Evolutionary conservation across 1,284 basidiomycete genomes (phyloP).

Genomic region (Psilocybe mexicana): DNA sequence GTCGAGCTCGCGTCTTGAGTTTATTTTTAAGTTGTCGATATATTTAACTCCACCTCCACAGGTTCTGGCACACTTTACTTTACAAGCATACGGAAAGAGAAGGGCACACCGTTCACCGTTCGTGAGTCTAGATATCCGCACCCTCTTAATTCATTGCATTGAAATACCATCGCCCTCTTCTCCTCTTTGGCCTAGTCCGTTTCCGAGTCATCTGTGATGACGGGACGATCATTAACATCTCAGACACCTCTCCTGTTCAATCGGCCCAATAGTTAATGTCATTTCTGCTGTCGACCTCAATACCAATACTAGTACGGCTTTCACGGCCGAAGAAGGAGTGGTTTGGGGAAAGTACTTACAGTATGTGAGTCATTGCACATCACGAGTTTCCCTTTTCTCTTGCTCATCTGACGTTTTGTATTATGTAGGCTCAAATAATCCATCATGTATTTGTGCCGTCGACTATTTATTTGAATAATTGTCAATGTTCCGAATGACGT

Average conservation of each 20-base stretch:
- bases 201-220: conserved; percentile 72
- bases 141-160: not conserved
- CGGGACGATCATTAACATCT: conserved; percentile 50
- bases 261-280: too few species aligned
- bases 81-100: conserved; percentile 76
- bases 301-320: too few species aligned
- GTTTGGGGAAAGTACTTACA: too few species aligned
- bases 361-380: too few species aligned
- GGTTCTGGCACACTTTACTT: conserved; percentile 77
- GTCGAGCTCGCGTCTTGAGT: not conserved
- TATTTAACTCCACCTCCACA: conserved; percentile 26
- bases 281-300: too few species aligned
- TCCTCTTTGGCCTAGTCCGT: conserved; percentile 46
- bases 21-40: not conserved
- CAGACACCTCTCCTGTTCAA: conserved; percentile 26
- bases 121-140: conserved; percentile 43
- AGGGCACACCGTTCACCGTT: conserved; percentile 68
- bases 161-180: not conserved
- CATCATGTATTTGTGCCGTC: too few species aligned
- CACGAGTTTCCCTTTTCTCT: too few species aligned
- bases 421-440: too few species aligned
- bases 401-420: too few species aligned
- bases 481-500: too few species aligned
- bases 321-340: too few species aligned
- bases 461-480: too few species aligned